A percentile compares a stretch with the other conserved stretches of the same genome.
phyloP scores from a whole-genome alignment of 2,329 filamentous ascomycete genomes.

The Immersiporthe knoxdaviesiana region DNA sequence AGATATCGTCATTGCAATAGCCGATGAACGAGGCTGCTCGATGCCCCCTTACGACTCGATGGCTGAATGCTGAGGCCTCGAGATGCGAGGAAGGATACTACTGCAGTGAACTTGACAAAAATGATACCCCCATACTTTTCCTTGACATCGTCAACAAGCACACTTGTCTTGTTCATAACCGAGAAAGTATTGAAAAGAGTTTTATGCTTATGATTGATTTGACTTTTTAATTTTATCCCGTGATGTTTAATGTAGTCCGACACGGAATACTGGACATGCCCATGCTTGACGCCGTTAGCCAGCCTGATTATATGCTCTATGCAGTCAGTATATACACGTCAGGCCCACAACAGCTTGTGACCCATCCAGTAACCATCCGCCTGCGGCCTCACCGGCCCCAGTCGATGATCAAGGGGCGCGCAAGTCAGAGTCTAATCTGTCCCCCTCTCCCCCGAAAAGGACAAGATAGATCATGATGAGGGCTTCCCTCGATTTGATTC shows the following conservation, averaged over 20 bases:
- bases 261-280: background rate
- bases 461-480: background rate
- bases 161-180: background rate
- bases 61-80: background rate
- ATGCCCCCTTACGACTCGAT: background rate
- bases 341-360: background rate
- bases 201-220: background rate
- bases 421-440: background rate
- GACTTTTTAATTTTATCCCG: slow-evolving; percentile 1
- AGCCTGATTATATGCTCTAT: background rate
- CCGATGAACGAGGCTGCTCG: background rate
- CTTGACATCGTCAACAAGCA: background rate
- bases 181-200: no score
- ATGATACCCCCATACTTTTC: slow-evolving; percentile 1
- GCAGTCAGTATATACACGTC: background rate
- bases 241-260: background rate
- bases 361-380: background rate
- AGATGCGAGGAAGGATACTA: background rate
- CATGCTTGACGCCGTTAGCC: background rate
- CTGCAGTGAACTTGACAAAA: background rate
- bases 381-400: background rate
- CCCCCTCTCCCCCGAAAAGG: background rate
- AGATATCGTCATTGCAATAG: background rate
- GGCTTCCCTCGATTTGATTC: background rate
- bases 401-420: background rate